A percentile compares a stretch with the other conserved stretches of the same genome.
Evolutionary conservation across 805 yeast species (phyloP).

Genomic region (Starmera caribaea): DNA sequence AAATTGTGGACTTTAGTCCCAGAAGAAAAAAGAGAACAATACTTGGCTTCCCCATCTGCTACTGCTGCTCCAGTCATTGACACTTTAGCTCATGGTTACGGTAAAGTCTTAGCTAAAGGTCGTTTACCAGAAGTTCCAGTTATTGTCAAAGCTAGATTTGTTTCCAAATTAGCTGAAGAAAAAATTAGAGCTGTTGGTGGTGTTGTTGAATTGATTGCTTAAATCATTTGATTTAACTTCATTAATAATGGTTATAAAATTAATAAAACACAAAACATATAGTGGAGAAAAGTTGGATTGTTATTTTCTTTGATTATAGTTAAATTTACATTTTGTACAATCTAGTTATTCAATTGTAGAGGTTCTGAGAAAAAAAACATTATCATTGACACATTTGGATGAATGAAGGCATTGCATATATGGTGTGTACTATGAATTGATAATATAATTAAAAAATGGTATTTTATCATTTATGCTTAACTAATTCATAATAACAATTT

Average conservation of each 20-base stretch:
- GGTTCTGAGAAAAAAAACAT: too few relatives aligned
- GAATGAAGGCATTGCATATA: too few relatives aligned
- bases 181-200: constrained; percentile 99
- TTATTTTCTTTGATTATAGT: too few relatives aligned
- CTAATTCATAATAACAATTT: too few relatives aligned
- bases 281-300: too few relatives aligned
- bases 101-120: constrained; percentile 99
- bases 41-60: constrained; percentile 73
- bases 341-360: too few relatives aligned
- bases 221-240: constrained; percentile 26
- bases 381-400: too few relatives aligned
- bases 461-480: too few relatives aligned
- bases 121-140: constrained; percentile 96
- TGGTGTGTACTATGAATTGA: too few relatives aligned
- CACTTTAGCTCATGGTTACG: constrained; percentile 99
- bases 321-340: too few relatives aligned
- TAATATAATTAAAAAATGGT: too few relatives aligned
- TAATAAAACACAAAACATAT: too few relatives aligned
- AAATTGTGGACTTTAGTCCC: constrained; percentile 97
- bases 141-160: constrained; percentile 99
- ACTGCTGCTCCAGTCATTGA: constrained; percentile 98
- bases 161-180: constrained; percentile 98
- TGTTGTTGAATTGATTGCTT: constrained; percentile 98
- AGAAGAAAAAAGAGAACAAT: constrained; percentile 88
- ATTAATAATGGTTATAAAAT: background rate